Evolutionary conservation across 257 asterid genomes (phyloP).

Genomic region (Fraxinus anomala): DNA sequence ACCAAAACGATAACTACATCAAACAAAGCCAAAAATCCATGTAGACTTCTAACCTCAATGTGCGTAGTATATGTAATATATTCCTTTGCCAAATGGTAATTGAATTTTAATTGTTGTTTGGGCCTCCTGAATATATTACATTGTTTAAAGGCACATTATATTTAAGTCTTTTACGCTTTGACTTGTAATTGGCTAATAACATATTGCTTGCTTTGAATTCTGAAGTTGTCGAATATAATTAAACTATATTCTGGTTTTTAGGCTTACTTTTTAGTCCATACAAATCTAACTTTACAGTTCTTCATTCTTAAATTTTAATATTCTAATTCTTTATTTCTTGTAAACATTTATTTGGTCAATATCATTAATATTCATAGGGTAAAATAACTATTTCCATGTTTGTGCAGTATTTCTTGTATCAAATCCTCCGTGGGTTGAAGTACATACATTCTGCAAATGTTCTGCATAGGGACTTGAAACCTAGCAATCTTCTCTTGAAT

Average conservation of each 20-base stretch:
- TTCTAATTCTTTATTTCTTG: not conserved
- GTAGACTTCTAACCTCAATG: not conserved
- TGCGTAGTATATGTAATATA: not conserved
- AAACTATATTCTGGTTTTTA: not conserved
- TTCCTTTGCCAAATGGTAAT: not conserved
- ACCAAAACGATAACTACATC: not conserved
- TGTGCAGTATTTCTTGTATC: conserved; percentile 60
- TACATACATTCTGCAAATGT: conserved; percentile 64
- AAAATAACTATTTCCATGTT: not conserved
- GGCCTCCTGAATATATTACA: not conserved
- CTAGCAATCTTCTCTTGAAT: conserved; percentile 58
- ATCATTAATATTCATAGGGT: not conserved
- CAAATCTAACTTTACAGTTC: not conserved
- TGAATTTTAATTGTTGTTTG: not conserved
- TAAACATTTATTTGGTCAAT: not conserved
- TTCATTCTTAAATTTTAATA: not conserved
- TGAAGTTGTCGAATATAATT: too few relatives aligned
- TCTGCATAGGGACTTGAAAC: conserved; percentile 61
- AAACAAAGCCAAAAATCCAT: not conserved
- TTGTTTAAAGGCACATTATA: not conserved
- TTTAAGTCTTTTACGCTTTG: not conserved
- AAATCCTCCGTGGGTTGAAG: conserved; percentile 53
- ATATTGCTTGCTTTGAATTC: not conserved
- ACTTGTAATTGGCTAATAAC: not conserved
- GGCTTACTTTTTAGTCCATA: not conserved